Evolutionary conservation across 2,329 filamentous ascomycete genomes (phyloP), one percentile per base, ranked within the genome.

Genomic region (Colletotrichum nymphaeae): DNA sequence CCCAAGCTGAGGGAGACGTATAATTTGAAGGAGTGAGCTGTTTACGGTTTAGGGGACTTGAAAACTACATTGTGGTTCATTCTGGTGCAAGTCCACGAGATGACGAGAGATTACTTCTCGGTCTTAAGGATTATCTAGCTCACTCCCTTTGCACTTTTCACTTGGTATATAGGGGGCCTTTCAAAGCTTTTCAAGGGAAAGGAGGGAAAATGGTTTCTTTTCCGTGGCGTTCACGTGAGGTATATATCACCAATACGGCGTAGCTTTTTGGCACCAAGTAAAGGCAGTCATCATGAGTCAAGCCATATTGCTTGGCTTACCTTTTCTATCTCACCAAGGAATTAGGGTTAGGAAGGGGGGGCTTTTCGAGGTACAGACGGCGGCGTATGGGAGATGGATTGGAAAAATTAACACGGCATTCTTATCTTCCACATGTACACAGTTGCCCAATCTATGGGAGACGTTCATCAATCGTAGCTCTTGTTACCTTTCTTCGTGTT

Each of bases 1-100:
- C 94, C 94, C 0, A 80, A 80, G 9, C 79, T 93, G 72, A 82
- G 78, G 32, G 86, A 84, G 64, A 85, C 84, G 24, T 88, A 81
- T 75, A 83, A 82, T 32, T 70, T 84, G 35, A 84, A 81, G 77
- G 0, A 56, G n/a, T 71, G 67, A 30, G 73, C 74, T 26, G 62
- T 63, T 5, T 12, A 30, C 35, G 42, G 37, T 28, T 16, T 11
- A 24, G 22, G 32, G 32, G 11, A 32, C 1, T 12, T 1, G 32
- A 12, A 30, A 30, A 30, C 11, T 32, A 32, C 9, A 32, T 4
- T 12, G 11, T 32, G 32, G 32, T 11, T 32, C 1, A 30, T 32
- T 32, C 11, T 32, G 32, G 9, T 32, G 32, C 0, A 49, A 9
- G 4, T 49, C 6, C 4, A n/a, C 1, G 42, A n/a, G 19, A n/a